phyloP scores from a whole-genome alignment of 495 filamentous ascomycete genomes.

The Penicillium pulvis region DNA sequence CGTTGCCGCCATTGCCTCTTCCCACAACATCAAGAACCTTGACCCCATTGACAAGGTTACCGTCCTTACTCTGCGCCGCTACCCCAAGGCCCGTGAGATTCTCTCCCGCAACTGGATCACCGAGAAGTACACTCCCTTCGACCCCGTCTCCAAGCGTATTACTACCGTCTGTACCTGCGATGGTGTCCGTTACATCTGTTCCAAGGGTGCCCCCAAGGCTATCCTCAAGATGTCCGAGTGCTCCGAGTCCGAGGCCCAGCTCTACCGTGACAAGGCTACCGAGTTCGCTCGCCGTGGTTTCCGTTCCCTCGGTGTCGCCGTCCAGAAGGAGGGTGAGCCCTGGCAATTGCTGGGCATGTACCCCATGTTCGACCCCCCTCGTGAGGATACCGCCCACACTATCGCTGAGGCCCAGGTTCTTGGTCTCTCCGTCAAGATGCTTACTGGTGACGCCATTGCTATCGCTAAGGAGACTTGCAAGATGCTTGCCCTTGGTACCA shows the following conservation, averaged over 20 bases:
- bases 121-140: constrained; percentile 76
- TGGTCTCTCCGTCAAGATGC: constrained; percentile 77
- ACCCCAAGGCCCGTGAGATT: constrained; percentile 72
- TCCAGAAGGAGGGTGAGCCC: constrained; percentile 65
- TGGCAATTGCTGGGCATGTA: constrained; percentile 75
- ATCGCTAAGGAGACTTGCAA: constrained; percentile 82
- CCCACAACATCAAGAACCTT: constrained; percentile 75
- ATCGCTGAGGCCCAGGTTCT: constrained; percentile 76
- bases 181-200: constrained; percentile 66
- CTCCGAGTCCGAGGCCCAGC: constrained; percentile 61
- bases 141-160: constrained; percentile 78
- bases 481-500: constrained; percentile 75
- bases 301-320: constrained; percentile 77
- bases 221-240: constrained; percentile 67
- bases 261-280: constrained; percentile 69
- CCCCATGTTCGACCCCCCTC: constrained; percentile 77
- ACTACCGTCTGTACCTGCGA: constrained; percentile 66
- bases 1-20: constrained; percentile 71
- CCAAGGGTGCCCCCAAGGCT: constrained; percentile 76
- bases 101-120: constrained; percentile 71
- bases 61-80: constrained; percentile 70
- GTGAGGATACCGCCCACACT: constrained; percentile 77
- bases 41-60: constrained; percentile 80
- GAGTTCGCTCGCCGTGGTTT: constrained; percentile 81
- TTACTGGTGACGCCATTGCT: constrained; percentile 78